Evolutionary conservation across 768 basidiomycete genomes (phyloP).

Genomic region (Hydnum rufescens): DNA sequence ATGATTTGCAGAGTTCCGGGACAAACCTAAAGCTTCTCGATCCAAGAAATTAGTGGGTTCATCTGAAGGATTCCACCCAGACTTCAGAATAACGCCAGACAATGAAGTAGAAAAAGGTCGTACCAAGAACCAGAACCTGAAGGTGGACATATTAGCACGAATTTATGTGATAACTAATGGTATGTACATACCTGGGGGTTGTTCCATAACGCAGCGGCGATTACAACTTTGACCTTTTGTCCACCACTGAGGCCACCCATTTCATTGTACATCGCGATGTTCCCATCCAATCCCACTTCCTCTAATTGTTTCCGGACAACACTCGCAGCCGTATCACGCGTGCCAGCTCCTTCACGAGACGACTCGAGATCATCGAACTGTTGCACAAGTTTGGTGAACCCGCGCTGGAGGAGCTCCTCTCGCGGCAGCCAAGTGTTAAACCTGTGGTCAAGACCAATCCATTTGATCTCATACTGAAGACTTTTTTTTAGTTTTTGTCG

Average conservation of each 20-base stretch:
- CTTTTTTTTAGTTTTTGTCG: slow-evolving; percentile 95
- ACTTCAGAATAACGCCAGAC: background rate
- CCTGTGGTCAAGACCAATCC: slow-evolving; percentile 64
- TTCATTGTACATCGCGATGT: slow-evolving; percentile 97
- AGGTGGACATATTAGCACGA: background rate
- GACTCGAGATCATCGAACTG: slow-evolving; percentile 96
- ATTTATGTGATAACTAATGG: background rate
- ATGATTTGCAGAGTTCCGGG: background rate
- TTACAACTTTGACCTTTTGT: slow-evolving; percentile 93
- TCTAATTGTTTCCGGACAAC: slow-evolving; percentile 82
- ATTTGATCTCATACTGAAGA: slow-evolving; percentile 83
- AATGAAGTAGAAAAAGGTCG: slow-evolving; percentile 32
- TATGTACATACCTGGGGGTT: slow-evolving; percentile 48
- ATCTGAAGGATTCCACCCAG: slow-evolving; percentile 27
- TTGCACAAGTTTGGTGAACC: slow-evolving; percentile 74
- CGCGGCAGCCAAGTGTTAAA: slow-evolving; percentile 86
- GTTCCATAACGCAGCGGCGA: slow-evolving; percentile 91
- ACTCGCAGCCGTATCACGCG: slow-evolving; percentile 63
- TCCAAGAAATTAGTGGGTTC: slow-evolving; percentile 97
- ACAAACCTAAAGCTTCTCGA: slow-evolving; percentile 65
- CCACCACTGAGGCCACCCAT: slow-evolving; percentile 88
- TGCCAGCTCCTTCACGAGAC: slow-evolving; percentile 84
- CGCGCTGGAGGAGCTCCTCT: slow-evolving; percentile 66
- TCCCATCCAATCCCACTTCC: slow-evolving; percentile 89
- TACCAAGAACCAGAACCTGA: slow-evolving; percentile 20